Base-by-base conservation (phyloP, 2,329 filamentous ascomycete species). In the Sclerotinia nivalis region DNA sequence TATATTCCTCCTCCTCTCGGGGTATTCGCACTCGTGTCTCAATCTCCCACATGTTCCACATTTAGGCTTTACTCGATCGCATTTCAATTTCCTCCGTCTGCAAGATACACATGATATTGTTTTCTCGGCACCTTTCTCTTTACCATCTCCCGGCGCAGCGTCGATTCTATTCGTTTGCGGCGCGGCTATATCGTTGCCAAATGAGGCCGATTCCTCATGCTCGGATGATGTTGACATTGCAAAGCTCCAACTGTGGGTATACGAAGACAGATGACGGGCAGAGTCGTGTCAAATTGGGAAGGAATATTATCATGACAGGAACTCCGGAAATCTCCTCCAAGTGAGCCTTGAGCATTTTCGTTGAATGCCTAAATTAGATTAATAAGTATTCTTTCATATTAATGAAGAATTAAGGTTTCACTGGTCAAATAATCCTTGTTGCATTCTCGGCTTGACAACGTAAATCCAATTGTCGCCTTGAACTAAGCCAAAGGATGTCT, bases 1-100 rank as follows among this genome's bases (percentile, higher is more conserved):
- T 69, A 93, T 92, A 82, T 97, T 97, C 81, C 93, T 90, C 77
- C 93, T 86, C 69, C 93, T 91, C 81, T 96, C 93, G 72, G 96
- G 94, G 80, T 97, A 97, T 69, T 91, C 86, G 80, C 95, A 97
- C 67, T 92, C 89, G 78, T 90, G 89, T 66, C 88, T 86, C 60
- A 94, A 81, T 74, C 91, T 88, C 68, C 87, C 83, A 80, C 95
- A 97, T 28, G 93, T 94, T 55, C 88, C 87, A 77, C 95, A 97
- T 37, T 88, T 87, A 22, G 93, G 93, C 77, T 89, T 91, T 60
- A 83, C 84, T 43, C 93, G 91, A 80, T 97, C 93, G 81, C 94
- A 97, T 80, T 91, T 91, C 75, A 97, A 83, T 81, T 97, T 97
- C 75, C 93, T 86, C 77, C 90, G 90, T 73, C 94, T 87, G 80